These are phyloP conservation scores for Tulasnella sp. DNA, from an alignment of 768 basidiomycete species.

Conservation along the genomic window DNA sequence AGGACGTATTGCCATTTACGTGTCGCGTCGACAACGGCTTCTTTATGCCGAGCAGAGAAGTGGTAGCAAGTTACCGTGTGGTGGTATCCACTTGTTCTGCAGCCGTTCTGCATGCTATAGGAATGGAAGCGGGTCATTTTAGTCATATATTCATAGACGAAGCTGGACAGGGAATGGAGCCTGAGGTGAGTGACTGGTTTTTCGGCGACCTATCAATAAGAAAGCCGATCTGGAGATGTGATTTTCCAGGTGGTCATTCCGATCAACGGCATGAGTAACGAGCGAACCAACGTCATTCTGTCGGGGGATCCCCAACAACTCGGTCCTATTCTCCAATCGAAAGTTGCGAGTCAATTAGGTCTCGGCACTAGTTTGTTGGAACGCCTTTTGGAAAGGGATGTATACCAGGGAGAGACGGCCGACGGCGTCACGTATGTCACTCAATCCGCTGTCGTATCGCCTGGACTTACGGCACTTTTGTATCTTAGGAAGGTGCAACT, in stretches of 20 bases:
- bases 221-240: neutral
- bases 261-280: constrained; percentile 46
- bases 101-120: constrained; percentile 2
- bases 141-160: constrained; percentile 16
- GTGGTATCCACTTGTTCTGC: constrained; percentile 10
- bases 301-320: constrained; percentile 63
- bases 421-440: constrained; percentile 21
- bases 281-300: constrained; percentile 43
- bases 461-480: neutral
- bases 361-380: constrained; percentile 51
- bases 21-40: constrained; percentile 31
- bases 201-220: neutral
- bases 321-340: constrained; percentile 52
- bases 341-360: constrained; percentile 43
- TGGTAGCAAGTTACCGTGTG: constrained; percentile 23
- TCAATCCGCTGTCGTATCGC: neutral
- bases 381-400: constrained; percentile 40
- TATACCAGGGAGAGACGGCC: constrained; percentile 17
- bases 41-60: constrained; percentile 33
- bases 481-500: constrained; percentile 47
- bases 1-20: neutral
- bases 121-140: constrained; percentile 14
- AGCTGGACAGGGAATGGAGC: constrained; percentile 16
- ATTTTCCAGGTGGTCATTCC: constrained; percentile 34
- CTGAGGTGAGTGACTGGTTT: neutral